Conservation (phyloP, 2,329 filamentous ascomycete species). For the Cordyceps tenuipes region DNA sequence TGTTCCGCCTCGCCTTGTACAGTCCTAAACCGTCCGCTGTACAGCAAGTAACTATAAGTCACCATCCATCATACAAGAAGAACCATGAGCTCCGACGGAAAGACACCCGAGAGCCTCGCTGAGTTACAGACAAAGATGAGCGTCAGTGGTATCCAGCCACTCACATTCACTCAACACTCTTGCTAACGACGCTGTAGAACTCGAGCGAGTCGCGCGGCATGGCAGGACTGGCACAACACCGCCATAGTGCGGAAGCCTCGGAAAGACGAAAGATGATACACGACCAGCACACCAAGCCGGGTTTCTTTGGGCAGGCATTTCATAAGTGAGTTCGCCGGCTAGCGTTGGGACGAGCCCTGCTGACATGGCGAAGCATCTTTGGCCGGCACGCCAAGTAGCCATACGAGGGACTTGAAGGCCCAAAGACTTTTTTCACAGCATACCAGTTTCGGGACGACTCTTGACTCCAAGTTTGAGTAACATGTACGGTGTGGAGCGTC, state of each 20-base stretch:
- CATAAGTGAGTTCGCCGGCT: not conserved
- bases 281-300: not conserved
- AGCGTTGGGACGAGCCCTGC: not conserved
- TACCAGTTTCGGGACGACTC: too few relatives aligned
- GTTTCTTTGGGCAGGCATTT: not conserved
- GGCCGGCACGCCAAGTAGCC: conserved; percentile 1
- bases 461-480: too few relatives aligned
- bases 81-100: not conserved
- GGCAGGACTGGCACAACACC: not conserved
- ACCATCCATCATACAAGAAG: not conserved
- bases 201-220: not conserved
- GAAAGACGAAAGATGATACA: not conserved
- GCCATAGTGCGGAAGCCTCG: not conserved
- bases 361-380: not conserved
- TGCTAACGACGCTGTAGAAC: not conserved
- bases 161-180: too few relatives aligned
- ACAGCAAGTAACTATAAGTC: not conserved
- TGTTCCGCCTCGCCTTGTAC: not conserved
- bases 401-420: not conserved
- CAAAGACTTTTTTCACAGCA: not conserved
- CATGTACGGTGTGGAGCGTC: too few relatives aligned
- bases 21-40: not conserved
- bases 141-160: not conserved
- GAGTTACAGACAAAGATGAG: not conserved
- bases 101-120: not conserved